These are phyloP conservation scores for Aspergillus sp. DNA, from an alignment of 2,329 filamentous ascomycete genomes.

Conservation along the genomic window DNA sequence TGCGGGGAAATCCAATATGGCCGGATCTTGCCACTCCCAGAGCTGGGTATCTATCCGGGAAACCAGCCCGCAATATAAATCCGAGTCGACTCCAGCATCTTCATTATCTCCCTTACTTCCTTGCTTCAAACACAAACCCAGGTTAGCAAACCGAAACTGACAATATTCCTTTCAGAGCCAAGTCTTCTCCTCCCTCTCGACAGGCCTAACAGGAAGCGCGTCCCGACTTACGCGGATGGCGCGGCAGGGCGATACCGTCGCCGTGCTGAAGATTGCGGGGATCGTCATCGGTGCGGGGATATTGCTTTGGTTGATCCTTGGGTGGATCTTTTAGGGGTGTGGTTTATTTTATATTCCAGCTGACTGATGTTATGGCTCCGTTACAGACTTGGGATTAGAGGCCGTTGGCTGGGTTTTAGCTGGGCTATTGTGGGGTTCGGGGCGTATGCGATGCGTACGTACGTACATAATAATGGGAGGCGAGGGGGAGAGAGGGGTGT, in stretches of 20 bases:
- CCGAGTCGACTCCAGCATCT: too few relatives aligned
- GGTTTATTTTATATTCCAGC: too few relatives aligned
- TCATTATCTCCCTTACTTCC: too few relatives aligned
- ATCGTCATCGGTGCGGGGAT: slow-evolving; percentile 75
- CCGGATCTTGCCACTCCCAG: neutral
- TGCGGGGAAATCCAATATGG: neutral
- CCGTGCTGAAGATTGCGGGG: slow-evolving; percentile 82
- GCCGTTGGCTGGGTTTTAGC: too few relatives aligned
- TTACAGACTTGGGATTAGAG: too few relatives aligned
- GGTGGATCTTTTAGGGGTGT: slow-evolving; percentile 55
- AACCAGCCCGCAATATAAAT: too few relatives aligned
- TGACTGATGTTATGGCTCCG: too few relatives aligned
- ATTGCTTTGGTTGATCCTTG: slow-evolving; percentile 71
- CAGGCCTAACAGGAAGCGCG: slow-evolving; percentile 80
- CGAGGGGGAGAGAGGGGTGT: neutral
- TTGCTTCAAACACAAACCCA: neutral
- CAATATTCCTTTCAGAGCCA: slow-evolving; percentile 60
- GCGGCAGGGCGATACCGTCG: slow-evolving; percentile 82
- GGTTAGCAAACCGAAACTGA: neutral
- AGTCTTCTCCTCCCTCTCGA: slow-evolving; percentile 84
- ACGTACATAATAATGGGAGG: neutral
- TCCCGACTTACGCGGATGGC: slow-evolving; percentile 85
- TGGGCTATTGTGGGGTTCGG: too few relatives aligned
- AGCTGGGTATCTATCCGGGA: too few relatives aligned
- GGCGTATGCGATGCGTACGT: neutral